phyloP scores from a whole-genome alignment of 2,329 filamentous ascomycete genomes.

The Neodidymelliopsis sp. region DNA sequence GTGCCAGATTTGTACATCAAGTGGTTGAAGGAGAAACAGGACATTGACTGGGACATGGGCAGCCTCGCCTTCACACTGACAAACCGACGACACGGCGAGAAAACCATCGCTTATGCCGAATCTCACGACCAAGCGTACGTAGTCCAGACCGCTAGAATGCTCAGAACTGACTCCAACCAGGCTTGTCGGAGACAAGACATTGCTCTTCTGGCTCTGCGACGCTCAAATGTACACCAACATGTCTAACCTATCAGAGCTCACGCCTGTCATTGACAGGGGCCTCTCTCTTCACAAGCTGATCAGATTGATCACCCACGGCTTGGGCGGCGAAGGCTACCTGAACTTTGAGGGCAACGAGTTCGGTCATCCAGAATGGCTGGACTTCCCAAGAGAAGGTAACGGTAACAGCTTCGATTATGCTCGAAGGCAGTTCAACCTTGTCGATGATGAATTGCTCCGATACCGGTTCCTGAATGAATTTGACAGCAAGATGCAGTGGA shows the following conservation, averaged over 20 bases:
- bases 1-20: constrained; percentile 99
- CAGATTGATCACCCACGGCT: constrained; percentile 84
- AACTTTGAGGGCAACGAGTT: constrained; percentile 99
- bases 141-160: no score
- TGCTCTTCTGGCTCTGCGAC: constrained; percentile 98
- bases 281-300: constrained; percentile 98
- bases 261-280: constrained; percentile 86
- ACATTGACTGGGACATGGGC: constrained; percentile 90
- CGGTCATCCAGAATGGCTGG: constrained; percentile 97
- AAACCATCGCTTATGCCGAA: constrained; percentile 97
- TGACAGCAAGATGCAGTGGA: constrained; percentile 87
- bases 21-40: constrained; percentile 90
- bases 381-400: constrained; percentile 95
- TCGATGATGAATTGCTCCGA: constrained; percentile 83
- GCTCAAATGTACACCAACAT: constrained; percentile 98
- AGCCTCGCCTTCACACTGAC: constrained; percentile 86
- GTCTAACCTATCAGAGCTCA: constrained; percentile 84
- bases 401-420: constrained; percentile 94
- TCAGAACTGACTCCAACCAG: constrained; percentile 56
- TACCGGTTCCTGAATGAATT: constrained; percentile 95
- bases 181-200: constrained; percentile 92
- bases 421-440: constrained; percentile 89
- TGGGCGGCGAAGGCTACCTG: constrained; percentile 95
- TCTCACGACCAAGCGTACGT: constrained; percentile 97
- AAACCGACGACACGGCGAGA: constrained; percentile 93